Conservation (phyloP, 2,329 filamentous ascomycete genomes). For the Alternaria conjuncta region DNA sequence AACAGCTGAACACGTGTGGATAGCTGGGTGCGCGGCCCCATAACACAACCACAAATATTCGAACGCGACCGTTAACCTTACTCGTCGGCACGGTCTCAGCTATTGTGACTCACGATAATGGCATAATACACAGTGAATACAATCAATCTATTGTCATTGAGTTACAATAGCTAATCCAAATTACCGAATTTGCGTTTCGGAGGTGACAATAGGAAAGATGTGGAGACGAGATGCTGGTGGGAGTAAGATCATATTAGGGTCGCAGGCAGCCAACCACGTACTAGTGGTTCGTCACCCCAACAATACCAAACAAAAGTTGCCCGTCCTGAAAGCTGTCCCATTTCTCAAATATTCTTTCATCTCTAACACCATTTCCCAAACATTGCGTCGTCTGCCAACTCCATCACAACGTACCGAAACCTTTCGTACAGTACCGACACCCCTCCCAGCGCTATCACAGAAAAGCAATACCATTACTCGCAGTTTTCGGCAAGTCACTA, state of each 20-base stretch:
- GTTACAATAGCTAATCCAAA: neutral
- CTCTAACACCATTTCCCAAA: neutral
- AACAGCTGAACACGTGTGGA: neutral
- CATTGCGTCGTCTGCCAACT: neutral
- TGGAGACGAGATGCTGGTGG: neutral
- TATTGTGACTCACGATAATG: neutral
- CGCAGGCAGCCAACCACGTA: neutral
- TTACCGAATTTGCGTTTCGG: neutral
- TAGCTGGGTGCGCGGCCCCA: neutral
- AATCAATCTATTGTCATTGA: neutral
- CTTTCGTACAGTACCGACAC: neutral
- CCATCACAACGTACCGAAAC: neutral
- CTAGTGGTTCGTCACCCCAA: neutral
- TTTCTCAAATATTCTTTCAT: neutral
- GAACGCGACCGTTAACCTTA: neutral
- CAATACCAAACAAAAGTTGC: neutral
- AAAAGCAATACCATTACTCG: neutral
- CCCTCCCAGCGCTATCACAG: neutral
- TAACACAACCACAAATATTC: neutral
- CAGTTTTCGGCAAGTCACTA: neutral
- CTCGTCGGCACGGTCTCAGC: neutral
- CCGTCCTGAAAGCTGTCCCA: neutral
- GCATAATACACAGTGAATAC: neutral
- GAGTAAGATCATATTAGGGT: neutral
- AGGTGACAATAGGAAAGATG: neutral